A percentile compares a stretch with the other conserved stretches of the same genome.
These are phyloP conservation scores for Boletus sp. DNA, from an alignment of 768 basidiomycete genomes.

Conservation along the genomic window DNA sequence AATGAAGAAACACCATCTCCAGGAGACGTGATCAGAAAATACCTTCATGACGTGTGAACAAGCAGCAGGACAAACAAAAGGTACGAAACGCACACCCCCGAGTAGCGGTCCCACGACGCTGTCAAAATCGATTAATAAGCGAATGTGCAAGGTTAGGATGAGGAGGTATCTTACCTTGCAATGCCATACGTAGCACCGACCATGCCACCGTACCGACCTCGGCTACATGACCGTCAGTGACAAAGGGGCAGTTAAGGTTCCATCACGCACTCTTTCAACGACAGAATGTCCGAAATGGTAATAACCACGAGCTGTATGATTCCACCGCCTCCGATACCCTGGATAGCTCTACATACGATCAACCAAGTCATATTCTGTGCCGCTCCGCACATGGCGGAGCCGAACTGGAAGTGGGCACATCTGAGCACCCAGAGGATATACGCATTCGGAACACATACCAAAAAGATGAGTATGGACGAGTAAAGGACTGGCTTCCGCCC, in stretches of 20 bases:
- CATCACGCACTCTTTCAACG: constrained; percentile 62
- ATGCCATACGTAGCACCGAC: constrained; percentile 79
- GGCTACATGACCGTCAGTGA: constrained; percentile 40
- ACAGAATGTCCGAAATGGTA: constrained; percentile 79
- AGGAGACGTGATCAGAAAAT: constrained; percentile 70
- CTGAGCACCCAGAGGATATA: not conserved
- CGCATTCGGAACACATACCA: constrained; percentile 40
- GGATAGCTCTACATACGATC: constrained; percentile 70
- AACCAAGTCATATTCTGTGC: constrained; percentile 79
- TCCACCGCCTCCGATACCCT: constrained; percentile 82
- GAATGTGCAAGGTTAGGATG: not conserved
- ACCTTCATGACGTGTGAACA: constrained; percentile 32
- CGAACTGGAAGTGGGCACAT: constrained; percentile 43
- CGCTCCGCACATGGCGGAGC: constrained; percentile 78
- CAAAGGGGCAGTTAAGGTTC: not conserved
- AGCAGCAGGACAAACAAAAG: not conserved
- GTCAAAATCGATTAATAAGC: not conserved
- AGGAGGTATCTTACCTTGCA: constrained; percentile 36
- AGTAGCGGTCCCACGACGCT: constrained; percentile 77
- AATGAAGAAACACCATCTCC: constrained; percentile 86
- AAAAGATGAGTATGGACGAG: constrained; percentile 59
- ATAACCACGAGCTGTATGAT: constrained; percentile 76
- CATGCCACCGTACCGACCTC: constrained; percentile 74
- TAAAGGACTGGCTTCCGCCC: constrained; percentile 74
- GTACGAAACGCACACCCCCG: constrained; percentile 59